Evolutionary conservation across 441 rosid species (phyloP), one percentile per base, ranked within the genome.

Genomic region (Arabidopsis hybrid): DNA sequence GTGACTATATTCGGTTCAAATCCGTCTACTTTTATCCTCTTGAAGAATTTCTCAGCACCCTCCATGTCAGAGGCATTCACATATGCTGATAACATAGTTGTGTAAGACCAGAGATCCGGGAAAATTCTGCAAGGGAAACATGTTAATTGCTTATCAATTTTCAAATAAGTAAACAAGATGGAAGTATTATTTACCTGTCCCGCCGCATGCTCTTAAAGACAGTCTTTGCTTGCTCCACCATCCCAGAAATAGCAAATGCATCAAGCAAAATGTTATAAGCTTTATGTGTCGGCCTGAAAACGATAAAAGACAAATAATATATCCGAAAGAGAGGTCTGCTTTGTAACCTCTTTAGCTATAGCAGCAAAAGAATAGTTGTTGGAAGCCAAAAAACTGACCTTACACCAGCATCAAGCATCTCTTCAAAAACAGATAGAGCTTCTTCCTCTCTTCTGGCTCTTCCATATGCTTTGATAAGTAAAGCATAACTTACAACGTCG

Each of bases 381-480:
- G 29, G 42, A 70, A 36, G 4, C 26, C 32, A 8, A 26, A 51
- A 67, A 45, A 62, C 85, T 56, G 68, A 94, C 99, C 96, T 92
- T 78, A 92, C 90, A 76, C 96, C 94, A 70, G 99, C 97, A 82
- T 81, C 95, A 74, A 91, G 86, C 99, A 95, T 95, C 79, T 92
- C 97, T 86, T 92, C 97, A 78, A 95, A 95, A 81, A 95, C 99
- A 45, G 97, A 91, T 58, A 95, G 77, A 69, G 99, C 97, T 91
- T 95, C 99, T 60, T 85, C 97, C 71, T 95, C 99, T 75, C 97
- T 86, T 74, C 99, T 85, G 58, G 97, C 97, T 85, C 84, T 91
- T 58, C 97, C 97, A 78, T 95, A 95, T 71, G 97, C 97, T 73
- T 86, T 91, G 75, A 95, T 86, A 55, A 95, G 99, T 65, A 85